Evolutionary conservation across 2,329 filamentous ascomycete species (phyloP).

Genomic region (Hymenoscyphus occultus): DNA sequence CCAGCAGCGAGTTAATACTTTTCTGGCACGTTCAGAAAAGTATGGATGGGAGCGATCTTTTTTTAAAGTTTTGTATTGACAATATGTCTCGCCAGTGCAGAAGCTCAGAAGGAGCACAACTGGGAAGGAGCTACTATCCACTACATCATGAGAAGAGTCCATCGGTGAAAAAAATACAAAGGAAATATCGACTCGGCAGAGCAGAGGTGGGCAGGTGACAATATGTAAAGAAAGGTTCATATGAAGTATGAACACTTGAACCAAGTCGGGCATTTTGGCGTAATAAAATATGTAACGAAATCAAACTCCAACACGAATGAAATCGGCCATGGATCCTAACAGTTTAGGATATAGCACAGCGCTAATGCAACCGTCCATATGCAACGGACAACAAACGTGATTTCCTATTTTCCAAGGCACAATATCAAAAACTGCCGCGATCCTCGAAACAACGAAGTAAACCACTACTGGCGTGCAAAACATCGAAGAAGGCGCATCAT

Average conservation of each 20-base stretch:
- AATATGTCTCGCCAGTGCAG: not conserved
- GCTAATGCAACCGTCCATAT: not conserved
- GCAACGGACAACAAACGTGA: not conserved
- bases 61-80: slow-evolving; percentile 2
- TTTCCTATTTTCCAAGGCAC: not conserved
- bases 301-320: slow-evolving; percentile 13
- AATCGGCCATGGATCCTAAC: slow-evolving; percentile 3
- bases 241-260: slow-evolving; percentile 15
- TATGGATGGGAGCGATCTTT: not conserved
- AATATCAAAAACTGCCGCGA: not conserved
- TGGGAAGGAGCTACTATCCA: slow-evolving; percentile 18
- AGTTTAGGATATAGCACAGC: slow-evolving; percentile 7
- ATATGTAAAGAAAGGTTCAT: slow-evolving; percentile 3
- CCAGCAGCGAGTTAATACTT: not conserved
- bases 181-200: slow-evolving; percentile 15
- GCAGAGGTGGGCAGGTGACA: not conserved
- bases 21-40: not conserved
- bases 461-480: not conserved
- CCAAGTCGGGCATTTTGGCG: slow-evolving; percentile 13
- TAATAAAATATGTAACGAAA: slow-evolving; percentile 16
- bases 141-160: slow-evolving; percentile 14
- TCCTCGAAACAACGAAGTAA: not conserved
- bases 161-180: slow-evolving; percentile 3
- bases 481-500: slow-evolving; percentile 1
- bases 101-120: not conserved